Evolutionary conservation across 495 filamentous ascomycete species (phyloP).

Genomic region (Thozetella sp.): DNA sequence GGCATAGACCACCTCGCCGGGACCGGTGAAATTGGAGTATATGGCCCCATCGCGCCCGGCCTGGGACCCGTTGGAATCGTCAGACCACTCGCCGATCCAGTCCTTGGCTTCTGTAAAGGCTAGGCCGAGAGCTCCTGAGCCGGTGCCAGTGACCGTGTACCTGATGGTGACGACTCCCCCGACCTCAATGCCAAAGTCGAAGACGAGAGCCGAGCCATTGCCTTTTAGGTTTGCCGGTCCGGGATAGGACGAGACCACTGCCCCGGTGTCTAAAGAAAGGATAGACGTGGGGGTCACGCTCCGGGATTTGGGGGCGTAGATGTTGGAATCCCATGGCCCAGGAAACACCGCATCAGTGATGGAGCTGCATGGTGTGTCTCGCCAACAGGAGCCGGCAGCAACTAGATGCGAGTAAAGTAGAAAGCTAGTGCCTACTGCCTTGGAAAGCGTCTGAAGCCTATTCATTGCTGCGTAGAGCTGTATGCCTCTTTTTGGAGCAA

Average conservation of each 20-base stretch:
- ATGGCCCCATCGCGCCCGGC: conserved; percentile 53
- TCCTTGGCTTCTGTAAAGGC: conserved; percentile 66
- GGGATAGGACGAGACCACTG: conserved; percentile 27
- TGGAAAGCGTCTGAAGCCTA: background rate
- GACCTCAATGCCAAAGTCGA: conserved; percentile 62
- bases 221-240: conserved; percentile 32
- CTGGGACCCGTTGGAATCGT: conserved; percentile 58
- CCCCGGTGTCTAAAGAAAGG: conserved; percentile 35
- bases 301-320: conserved; percentile 57
- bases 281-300: conserved; percentile 51
- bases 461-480: background rate
- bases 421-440: background rate
- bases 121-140: conserved; percentile 52
- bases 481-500: no score
- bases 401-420: conserved; percentile 3
- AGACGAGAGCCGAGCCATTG: conserved; percentile 51
- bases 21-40: conserved; percentile 48
- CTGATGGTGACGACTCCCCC: conserved; percentile 56
- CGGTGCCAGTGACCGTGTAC: conserved; percentile 35
- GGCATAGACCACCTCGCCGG: conserved; percentile 40
- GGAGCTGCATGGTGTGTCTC: conserved; percentile 56
- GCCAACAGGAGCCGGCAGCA: conserved; percentile 52
- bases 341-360: conserved; percentile 53
- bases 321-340: conserved; percentile 63
- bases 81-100: conserved; percentile 62